Percentiles rank a stretch among this genome's conserved stretches.
Conservation (phyloP, 106 monocot genomes). For the Dendrobium huoshanense region DNA sequence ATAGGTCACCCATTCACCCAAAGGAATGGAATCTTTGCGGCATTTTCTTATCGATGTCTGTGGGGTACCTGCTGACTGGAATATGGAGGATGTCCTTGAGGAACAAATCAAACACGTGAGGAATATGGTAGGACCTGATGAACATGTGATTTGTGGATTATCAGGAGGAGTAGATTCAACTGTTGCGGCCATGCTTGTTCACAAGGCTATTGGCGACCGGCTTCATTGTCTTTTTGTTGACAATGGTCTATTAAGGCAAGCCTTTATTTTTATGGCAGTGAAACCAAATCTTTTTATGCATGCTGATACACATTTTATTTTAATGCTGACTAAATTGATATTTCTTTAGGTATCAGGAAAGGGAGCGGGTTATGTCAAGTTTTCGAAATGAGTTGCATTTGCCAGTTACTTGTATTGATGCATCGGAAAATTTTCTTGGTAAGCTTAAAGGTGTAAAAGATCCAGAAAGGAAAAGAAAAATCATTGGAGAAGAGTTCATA, state of each 20-base stretch:
- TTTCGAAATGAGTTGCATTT: conserved; percentile 85
- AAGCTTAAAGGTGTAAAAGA: conserved; percentile 85
- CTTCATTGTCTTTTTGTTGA: conserved; percentile 96
- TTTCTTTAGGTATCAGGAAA: conserved; percentile 72
- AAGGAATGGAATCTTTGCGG: conserved; percentile 80
- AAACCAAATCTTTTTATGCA: not conserved
- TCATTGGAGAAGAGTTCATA: conserved; percentile 92
- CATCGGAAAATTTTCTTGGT: conserved; percentile 75
- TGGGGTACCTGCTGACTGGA: conserved; percentile 78
- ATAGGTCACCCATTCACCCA: conserved; percentile 86
- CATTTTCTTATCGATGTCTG: conserved; percentile 87
- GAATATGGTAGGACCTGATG: conserved; percentile 56
- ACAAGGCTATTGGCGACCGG: conserved; percentile 84
- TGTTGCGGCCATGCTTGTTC: conserved; percentile 90
- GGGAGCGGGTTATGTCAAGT: conserved; percentile 85
- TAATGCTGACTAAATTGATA: conserved; percentile 7
- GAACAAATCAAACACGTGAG: conserved; percentile 84
- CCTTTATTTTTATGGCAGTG: not conserved
- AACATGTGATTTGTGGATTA: conserved; percentile 94
- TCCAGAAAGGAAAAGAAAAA: conserved; percentile 90
- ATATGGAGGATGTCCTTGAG: conserved; percentile 91
- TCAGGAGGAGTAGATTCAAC: conserved; percentile 98
- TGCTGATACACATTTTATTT: not conserved
- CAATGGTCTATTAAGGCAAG: conserved; percentile 85
- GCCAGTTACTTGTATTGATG: conserved; percentile 90